A percentile compares a stretch with the other conserved stretches of the same genome.
These are phyloP conservation scores for Wickerhamomyces ciferrii DNA, from an alignment of 805 yeast genomes.

Conservation along the genomic window DNA sequence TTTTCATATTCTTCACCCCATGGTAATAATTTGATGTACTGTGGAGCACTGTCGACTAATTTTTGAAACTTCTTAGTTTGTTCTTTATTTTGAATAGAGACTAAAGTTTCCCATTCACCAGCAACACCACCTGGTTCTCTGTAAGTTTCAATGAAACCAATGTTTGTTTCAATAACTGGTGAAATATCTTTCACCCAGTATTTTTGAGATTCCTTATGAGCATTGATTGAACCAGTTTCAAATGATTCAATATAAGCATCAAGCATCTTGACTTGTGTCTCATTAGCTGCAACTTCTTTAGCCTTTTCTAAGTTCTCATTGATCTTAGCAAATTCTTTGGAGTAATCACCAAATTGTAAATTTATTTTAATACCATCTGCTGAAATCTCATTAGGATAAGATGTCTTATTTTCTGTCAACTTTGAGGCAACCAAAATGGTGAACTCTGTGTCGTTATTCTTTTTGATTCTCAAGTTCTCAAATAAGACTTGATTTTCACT, in stretches of 20 bases:
- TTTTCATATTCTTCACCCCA: conserved; percentile 78
- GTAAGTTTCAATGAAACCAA: conserved; percentile 90
- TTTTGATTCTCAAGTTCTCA: conserved; percentile 74
- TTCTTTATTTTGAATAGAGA: conserved; percentile 85
- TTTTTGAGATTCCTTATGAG: conserved; percentile 80
- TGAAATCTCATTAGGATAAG: conserved; percentile 44
- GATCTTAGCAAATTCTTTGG: conserved; percentile 55
- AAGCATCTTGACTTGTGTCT: conserved; percentile 62
- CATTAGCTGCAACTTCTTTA: conserved; percentile 61
- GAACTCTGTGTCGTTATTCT: conserved; percentile 41
- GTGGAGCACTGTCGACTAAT: conserved; percentile 62
- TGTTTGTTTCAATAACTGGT: conserved; percentile 73
- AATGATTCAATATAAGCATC: conserved; percentile 65
- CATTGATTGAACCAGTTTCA: conserved; percentile 75
- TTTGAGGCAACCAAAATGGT: conserved; percentile 69
- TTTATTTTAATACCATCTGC: conserved; percentile 35
- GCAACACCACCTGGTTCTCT: conserved; percentile 89
- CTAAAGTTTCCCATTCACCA: conserved; percentile 93
- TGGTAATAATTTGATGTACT: conserved; percentile 63
- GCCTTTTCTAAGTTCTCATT: conserved; percentile 55
- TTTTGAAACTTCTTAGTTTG: conserved; percentile 75
- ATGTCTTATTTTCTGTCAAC: conserved; percentile 39
- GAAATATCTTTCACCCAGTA: conserved; percentile 85
- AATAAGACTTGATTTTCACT: conserved; percentile 63
- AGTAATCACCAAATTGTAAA: conserved; percentile 76